Conservation (phyloP, 2,329 filamentous ascomycete species). For the Verticillium tricorpus region DNA sequence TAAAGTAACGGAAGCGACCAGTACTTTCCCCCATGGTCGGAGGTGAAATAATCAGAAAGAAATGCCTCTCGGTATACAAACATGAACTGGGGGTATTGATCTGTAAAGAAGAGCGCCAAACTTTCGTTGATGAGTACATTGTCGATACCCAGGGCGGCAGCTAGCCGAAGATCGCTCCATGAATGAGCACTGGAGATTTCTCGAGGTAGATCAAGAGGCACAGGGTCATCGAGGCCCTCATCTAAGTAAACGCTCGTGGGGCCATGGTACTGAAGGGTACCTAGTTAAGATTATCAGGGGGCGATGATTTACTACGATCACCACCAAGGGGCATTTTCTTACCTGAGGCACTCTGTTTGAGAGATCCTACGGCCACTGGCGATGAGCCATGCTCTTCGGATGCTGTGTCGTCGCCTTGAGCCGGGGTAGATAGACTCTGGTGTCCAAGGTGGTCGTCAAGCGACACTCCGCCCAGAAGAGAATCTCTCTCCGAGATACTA, state of each 20-base stretch:
- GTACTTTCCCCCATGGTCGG: constrained; percentile 15
- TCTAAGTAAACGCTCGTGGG: constrained; percentile 20
- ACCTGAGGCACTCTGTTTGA: not conserved
- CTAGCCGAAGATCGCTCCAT: not conserved
- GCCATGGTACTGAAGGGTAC: constrained; percentile 15
- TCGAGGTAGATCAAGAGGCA: not conserved
- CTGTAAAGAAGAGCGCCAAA: constrained; percentile 20
- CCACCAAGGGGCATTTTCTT: too few relatives aligned
- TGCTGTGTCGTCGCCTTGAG: not conserved
- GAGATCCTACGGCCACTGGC: not conserved
- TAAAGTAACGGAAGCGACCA: constrained; percentile 19
- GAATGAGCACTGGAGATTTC: not conserved
- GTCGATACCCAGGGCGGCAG: not conserved
- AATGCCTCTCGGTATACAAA: constrained; percentile 25
- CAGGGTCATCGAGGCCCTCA: not conserved
- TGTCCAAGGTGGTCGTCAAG: constrained; percentile 19
- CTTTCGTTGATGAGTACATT: constrained; percentile 2
- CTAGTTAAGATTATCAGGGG: constrained; percentile 7
- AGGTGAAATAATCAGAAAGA: constrained; percentile 12
- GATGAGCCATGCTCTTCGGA: constrained; percentile 1
- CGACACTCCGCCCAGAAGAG: constrained; percentile 24
- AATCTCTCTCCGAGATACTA: constrained; percentile 19
- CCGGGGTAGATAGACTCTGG: not conserved
- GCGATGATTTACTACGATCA: too few relatives aligned
- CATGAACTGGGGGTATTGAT: constrained; percentile 26